phyloP scores from a whole-genome alignment of 805 yeast species.

The Metschnikowia bowlesiae region DNA sequence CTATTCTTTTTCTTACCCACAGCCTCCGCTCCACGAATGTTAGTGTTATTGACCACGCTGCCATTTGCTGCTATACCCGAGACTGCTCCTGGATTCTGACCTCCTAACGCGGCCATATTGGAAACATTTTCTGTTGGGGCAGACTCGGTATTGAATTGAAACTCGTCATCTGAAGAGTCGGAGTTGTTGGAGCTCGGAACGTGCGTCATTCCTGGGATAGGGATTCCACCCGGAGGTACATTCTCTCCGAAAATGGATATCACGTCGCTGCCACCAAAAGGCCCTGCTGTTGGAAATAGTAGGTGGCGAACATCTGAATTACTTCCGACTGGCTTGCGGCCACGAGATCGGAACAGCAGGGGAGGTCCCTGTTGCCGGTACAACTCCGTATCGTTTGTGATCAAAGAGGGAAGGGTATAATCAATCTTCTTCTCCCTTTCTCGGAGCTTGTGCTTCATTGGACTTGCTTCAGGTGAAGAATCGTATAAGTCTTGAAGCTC shows the following conservation, averaged over 20 bases:
- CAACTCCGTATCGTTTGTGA: constrained; percentile 37
- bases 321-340: constrained; percentile 23
- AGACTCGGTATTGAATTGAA: constrained; percentile 15
- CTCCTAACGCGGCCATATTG: constrained; percentile 23
- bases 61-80: constrained; percentile 4
- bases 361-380: constrained; percentile 10
- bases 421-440: constrained; percentile 59
- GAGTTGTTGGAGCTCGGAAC: constrained; percentile 43
- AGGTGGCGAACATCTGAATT: constrained; percentile 56
- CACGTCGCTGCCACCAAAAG: constrained; percentile 96
- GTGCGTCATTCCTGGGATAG: constrained; percentile 30
- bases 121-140: background rate
- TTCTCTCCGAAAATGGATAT: constrained; percentile 74
- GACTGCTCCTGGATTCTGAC: background rate
- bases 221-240: constrained; percentile 48
- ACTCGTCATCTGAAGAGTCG: constrained; percentile 62
- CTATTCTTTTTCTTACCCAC: constrained; percentile 46
- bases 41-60: constrained; percentile 21
- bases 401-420: constrained; percentile 81
- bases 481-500: constrained; percentile 65
- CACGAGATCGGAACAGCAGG: constrained; percentile 27
- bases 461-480: constrained; percentile 51
- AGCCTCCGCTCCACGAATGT: constrained; percentile 31
- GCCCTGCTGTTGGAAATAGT: constrained; percentile 91
- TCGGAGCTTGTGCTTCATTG: constrained; percentile 38